These are phyloP conservation scores for Annulohypoxylon maeteangense DNA, from an alignment of 495 filamentous ascomycete species.

Conservation along the genomic window DNA sequence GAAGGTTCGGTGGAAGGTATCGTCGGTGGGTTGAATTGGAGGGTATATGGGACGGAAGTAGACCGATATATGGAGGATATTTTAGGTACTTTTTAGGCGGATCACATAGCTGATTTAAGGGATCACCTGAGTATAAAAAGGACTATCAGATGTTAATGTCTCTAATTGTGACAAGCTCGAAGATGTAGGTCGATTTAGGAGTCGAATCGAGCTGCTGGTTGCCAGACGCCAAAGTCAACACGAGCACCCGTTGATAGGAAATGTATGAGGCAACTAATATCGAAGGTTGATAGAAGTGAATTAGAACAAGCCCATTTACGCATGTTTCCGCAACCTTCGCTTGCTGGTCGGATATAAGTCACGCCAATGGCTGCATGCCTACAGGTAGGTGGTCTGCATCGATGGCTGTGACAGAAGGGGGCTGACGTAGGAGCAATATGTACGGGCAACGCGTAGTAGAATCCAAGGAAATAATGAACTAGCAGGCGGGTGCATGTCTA, in stretches of 20 bases:
- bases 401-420: slow-evolving; percentile 4
- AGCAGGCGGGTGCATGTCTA: slow-evolving; percentile 30
- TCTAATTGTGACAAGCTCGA: neutral
- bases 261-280: slow-evolving; percentile 14
- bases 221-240: neutral
- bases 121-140: neutral
- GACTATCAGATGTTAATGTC: neutral
- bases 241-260: slow-evolving; percentile 3
- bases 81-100: neutral
- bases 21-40: neutral
- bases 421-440: slow-evolving; percentile 13
- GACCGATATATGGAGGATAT: neutral
- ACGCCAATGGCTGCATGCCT: slow-evolving; percentile 18
- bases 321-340: slow-evolving; percentile 38
- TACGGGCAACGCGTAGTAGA: neutral
- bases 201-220: slow-evolving; percentile 12
- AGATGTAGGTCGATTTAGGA: slow-evolving; percentile 25
- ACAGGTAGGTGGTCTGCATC: neutral
- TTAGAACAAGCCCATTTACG: slow-evolving; percentile 23
- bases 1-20: neutral
- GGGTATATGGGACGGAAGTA: neutral
- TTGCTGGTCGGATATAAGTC: slow-evolving; percentile 26
- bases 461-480: slow-evolving; percentile 8
- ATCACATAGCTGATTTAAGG: neutral
- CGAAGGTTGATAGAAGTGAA: slow-evolving; percentile 19